Evolutionary conservation across 169 alveolate genomes (phyloP), one percentile per base, ranked within the genome.

Genomic region (Cystoisospora suis): DNA sequence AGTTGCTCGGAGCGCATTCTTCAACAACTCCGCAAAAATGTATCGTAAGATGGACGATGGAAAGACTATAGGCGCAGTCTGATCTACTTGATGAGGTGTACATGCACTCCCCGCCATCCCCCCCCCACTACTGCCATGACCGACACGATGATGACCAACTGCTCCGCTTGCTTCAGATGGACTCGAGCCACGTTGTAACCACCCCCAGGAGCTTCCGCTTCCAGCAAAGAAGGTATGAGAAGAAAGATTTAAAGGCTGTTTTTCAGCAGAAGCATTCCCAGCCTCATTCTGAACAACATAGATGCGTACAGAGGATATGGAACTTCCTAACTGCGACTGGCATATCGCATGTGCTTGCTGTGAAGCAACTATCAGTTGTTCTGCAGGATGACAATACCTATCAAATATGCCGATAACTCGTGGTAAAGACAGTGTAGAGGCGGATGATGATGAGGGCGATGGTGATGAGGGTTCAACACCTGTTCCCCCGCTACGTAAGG

Each of bases 1-100:
- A n/a, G 83, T 72, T 56, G 83, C 83, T 1, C 45, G 53, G 58
- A 72, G 3, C 34, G 83, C 83, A 38, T 72, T 72, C 83, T 72
- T 72, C 83, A 72, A 17, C 56, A 72, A 53, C 56, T 72, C 83
- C 56, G 56, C 83, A 53, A 72, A 38, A 9, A 72, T 34, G 83
- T 72, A 72, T 0, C 53, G 47, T 38, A 72, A 53, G 32, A 72
- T 40, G 5, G 83, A 38, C 29, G 83, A 34, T 0, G 83, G 83
- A 38, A 72, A 72, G 20, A 72, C 53, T n/a, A 72, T 5, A 23
- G 42, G 49, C 27, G 6, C 42, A 4, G 53, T 9, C 3, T 53
- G 65, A 12, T 53, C 29, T 23, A 53, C 23, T 53, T 53, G 65
- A 12, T 53, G 65, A 12, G 12, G 65, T 53, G 29, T n/a, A n/a